phyloP scores from a whole-genome alignment of 176 grass and related monocot genomes.

The Musa troglodytarum region DNA sequence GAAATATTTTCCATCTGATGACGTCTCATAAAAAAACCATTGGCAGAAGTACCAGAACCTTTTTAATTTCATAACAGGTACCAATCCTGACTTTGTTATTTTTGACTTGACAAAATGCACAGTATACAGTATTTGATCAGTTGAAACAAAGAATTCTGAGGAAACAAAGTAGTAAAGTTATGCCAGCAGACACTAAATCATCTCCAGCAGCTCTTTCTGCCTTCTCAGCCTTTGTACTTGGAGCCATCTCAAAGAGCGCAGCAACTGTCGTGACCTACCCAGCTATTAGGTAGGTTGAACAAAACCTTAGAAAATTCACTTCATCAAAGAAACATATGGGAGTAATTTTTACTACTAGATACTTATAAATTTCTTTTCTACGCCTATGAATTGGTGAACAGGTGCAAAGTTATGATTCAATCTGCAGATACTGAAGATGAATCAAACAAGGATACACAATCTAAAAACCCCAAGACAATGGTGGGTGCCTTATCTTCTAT shows the following conservation, averaged over 20 bases:
- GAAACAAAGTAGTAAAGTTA: slow-evolving; percentile 28
- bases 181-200: slow-evolving; percentile 28
- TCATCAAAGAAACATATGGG: neutral
- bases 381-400: neutral
- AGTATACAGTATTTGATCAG: slow-evolving; percentile 97
- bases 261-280: slow-evolving; percentile 84
- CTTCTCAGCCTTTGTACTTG: slow-evolving; percentile 70
- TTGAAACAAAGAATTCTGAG: slow-evolving; percentile 62
- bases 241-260: slow-evolving; percentile 74
- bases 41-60: too few species aligned
- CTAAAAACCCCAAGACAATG: slow-evolving; percentile 61
- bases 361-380: neutral
- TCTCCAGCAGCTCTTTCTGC: slow-evolving; percentile 72
- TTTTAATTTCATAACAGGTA: too few species aligned
- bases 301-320: neutral
- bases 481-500: slow-evolving; percentile 58
- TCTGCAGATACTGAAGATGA: slow-evolving; percentile 41
- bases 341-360: neutral
- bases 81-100: neutral
- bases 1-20: too few species aligned
- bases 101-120: slow-evolving; percentile 9
- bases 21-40: too few species aligned
- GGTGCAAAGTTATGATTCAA: slow-evolving; percentile 98
- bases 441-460: slow-evolving; percentile 25
- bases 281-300: slow-evolving; percentile 55